Evolutionary conservation across 2,329 filamentous ascomycete genomes (phyloP), one percentile per base, ranked within the genome.

Genomic region (Ophiognomonia clavigignenti-juglandacearum): DNA sequence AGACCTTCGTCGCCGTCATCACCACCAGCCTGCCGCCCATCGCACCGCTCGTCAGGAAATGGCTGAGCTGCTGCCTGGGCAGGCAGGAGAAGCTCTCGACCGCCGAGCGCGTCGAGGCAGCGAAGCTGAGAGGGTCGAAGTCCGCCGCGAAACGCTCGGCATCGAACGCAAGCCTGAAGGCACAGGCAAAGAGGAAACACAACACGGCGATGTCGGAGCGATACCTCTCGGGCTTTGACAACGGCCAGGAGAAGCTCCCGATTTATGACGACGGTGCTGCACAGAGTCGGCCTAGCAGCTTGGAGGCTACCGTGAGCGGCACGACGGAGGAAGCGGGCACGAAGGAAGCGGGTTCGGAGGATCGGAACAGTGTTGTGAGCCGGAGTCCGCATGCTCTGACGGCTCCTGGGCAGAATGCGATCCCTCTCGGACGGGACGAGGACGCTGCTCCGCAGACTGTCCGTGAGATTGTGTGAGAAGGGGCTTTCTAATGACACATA

Each of bases 11-110:
- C 11, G 48, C 43, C 4, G 24, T 50, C 18, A 32, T 43, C 2
- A 50, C 48, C 20, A 50, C 48, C 4, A 50, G 47, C 11, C 18
- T 50, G 14, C 43, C 48, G 4, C 38, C 43, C 11, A 50, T 42
- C 19, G 41, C 41, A 4, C 48, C 48, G n/a, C 27, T 50, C 1
- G 20, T 50, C 27, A 43, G 48, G n/a, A 47, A 31, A 39, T 50
- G 47, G 47, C 22, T 43, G 5, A 41, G 43, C 14, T 27, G 36
- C 7, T 39, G 43, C 16, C 35, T 50, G 18, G 39, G 43, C 16
- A 13, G 45, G 22, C 16, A 27, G 6, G 39, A 42, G 27, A 22
- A 26, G 24, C 24, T 6, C 6, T 6, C 22, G 19, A 34, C 16
- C 22, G 18, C 32, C 4, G 32, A 35, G 6, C 32, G 32, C 6